Evolutionary conservation across 768 basidiomycete genomes (phyloP).

Genomic region (Baorangia bicolor): DNA sequence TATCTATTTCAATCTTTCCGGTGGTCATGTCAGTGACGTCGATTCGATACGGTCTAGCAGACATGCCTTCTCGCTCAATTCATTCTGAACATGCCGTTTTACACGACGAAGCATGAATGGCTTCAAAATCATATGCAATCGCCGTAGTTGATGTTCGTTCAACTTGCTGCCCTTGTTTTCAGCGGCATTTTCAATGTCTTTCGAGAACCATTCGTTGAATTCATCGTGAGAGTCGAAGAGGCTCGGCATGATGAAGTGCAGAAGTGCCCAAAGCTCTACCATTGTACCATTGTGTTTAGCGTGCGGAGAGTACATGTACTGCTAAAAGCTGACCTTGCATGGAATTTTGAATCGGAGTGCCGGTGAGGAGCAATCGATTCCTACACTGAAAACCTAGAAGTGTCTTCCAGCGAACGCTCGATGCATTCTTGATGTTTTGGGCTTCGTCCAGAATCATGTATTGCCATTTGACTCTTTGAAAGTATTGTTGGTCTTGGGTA

Average conservation of each 20-base stretch:
- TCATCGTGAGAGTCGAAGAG: slow-evolving; percentile 99
- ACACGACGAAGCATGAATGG: slow-evolving; percentile 98
- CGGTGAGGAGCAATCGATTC: slow-evolving; percentile 91
- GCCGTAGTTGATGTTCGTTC: slow-evolving; percentile 92
- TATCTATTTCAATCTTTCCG: slow-evolving; percentile 88
- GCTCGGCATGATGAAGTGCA: slow-evolving; percentile 99
- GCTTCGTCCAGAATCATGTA: slow-evolving; percentile 99
- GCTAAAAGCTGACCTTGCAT: slow-evolving; percentile 79
- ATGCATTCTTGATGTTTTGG: slow-evolving; percentile 98
- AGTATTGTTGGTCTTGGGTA: slow-evolving; percentile 96
- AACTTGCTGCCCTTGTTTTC: slow-evolving; percentile 90
- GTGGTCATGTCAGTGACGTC: slow-evolving; percentile 81
- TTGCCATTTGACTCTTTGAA: slow-evolving; percentile 98
- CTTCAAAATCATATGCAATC: slow-evolving; percentile 97
- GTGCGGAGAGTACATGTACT: not conserved
- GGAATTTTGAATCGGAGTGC: slow-evolving; percentile 98
- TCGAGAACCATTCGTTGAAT: slow-evolving; percentile 99
- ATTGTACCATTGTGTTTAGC: slow-evolving; percentile 3
- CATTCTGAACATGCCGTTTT: slow-evolving; percentile 99
- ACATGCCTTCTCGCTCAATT: slow-evolving; percentile 93
- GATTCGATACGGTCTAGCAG: slow-evolving; percentile 45
- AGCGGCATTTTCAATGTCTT: slow-evolving; percentile 94
- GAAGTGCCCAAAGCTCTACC: slow-evolving; percentile 92
- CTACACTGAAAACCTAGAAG: slow-evolving; percentile 93
- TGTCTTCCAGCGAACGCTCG: slow-evolving; percentile 96